Conservation (phyloP, 495 filamentous ascomycete genomes). For the Xylaria bambusicola region DNA sequence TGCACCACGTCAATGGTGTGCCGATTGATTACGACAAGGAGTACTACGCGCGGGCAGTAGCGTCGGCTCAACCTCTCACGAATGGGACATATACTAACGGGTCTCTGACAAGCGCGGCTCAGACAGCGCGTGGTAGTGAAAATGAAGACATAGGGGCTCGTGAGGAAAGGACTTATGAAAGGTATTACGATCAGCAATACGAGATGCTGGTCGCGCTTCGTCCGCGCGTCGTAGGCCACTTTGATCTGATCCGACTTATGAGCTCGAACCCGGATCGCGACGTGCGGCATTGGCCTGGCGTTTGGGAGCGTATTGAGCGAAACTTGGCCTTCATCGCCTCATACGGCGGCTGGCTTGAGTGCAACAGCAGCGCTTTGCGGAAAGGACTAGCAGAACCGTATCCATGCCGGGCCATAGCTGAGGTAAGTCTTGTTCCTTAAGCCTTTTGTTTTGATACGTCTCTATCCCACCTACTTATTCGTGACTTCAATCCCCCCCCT, state of each 20-base stretch:
- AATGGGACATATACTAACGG: not conserved
- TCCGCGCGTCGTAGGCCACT: constrained; percentile 87
- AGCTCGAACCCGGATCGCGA: constrained; percentile 65
- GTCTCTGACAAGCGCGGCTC: not conserved
- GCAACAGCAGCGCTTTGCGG: constrained; percentile 81
- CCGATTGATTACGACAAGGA: constrained; percentile 84
- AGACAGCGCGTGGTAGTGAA: not conserved
- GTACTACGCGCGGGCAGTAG: constrained; percentile 62
- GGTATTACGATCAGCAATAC: constrained; percentile 84
- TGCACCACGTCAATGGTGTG: constrained; percentile 82
- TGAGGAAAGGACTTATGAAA: constrained; percentile 72
- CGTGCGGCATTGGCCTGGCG: constrained; percentile 51
- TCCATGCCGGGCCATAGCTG: constrained; percentile 74
- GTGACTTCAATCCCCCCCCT: not conserved
- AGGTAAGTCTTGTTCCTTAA: constrained; percentile 34
- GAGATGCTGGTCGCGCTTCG: constrained; percentile 73
- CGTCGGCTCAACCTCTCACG: constrained; percentile 8
- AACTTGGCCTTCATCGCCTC: constrained; percentile 70
- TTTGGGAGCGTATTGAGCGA: constrained; percentile 72
- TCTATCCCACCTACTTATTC: not conserved
- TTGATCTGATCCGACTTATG: constrained; percentile 85
- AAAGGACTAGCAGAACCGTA: constrained; percentile 93
- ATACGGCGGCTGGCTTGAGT: constrained; percentile 82
- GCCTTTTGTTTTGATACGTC: not conserved
- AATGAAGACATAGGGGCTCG: constrained; percentile 30